phyloP scores from a whole-genome alignment of 805 yeast species.

The Scheffersomyces lignosus region DNA sequence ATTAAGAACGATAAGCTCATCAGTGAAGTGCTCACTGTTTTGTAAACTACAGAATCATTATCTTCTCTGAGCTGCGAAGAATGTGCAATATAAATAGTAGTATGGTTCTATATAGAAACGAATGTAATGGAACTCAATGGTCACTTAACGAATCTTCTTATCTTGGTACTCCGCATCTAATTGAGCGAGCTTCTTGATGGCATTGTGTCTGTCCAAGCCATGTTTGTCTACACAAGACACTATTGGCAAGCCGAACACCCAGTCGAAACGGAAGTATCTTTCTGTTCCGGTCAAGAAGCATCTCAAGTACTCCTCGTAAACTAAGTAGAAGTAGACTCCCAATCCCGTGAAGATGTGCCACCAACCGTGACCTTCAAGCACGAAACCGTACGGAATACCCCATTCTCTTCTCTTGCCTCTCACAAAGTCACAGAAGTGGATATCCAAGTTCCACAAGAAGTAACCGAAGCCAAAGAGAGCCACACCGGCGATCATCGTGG shows the following conservation, averaged over 20 bases:
- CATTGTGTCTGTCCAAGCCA: slow-evolving; percentile 22
- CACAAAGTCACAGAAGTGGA: slow-evolving; percentile 68
- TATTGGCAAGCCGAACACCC: slow-evolving; percentile 51
- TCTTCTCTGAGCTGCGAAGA: not conserved
- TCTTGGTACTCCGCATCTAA: slow-evolving; percentile 6
- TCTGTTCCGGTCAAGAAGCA: slow-evolving; percentile 61
- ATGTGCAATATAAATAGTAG: slow-evolving; percentile 1
- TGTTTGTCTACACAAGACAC: slow-evolving; percentile 17
- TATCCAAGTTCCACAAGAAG: slow-evolving; percentile 86
- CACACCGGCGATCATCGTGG: slow-evolving; percentile 60
- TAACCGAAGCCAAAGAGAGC: slow-evolving; percentile 71
- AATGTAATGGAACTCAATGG: slow-evolving; percentile 1
- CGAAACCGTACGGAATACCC: slow-evolving; percentile 84
- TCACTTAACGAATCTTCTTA: slow-evolving; percentile 11
- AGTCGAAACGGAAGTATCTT: slow-evolving; percentile 53
- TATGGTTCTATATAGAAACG: not conserved
- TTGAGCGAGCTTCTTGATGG: slow-evolving; percentile 15
- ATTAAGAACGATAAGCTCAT: slow-evolving; percentile 39
- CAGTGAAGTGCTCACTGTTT: slow-evolving; percentile 44
- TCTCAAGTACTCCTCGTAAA: slow-evolving; percentile 74
- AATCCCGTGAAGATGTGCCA: slow-evolving; percentile 90
- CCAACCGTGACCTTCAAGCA: slow-evolving; percentile 95
- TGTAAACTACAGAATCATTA: slow-evolving; percentile 15
- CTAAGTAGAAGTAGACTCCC: slow-evolving; percentile 84
- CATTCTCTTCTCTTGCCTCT: slow-evolving; percentile 55